Evolutionary conservation across 148 eudicot species (phyloP).

Genomic region (Chenopodium formosanum): DNA sequence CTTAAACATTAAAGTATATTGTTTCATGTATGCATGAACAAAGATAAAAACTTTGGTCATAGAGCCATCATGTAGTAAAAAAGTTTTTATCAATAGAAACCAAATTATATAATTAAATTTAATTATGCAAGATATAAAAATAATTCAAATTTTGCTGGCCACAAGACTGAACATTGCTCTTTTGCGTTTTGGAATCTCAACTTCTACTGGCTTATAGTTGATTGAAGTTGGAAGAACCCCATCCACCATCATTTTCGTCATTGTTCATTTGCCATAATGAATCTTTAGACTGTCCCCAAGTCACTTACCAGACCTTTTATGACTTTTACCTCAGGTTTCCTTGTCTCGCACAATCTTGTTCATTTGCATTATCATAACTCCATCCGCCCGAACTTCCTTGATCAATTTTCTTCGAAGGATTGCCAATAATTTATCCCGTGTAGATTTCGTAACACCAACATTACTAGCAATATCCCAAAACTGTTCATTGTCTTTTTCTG

Average conservation of each 20-base stretch:
- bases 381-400: conserved; percentile 13
- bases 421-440: conserved; percentile 2
- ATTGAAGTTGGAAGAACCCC: conserved; percentile 16
- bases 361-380: conserved; percentile 9
- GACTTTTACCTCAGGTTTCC: neutral
- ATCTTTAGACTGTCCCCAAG: conserved; percentile 29
- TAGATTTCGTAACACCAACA: neutral
- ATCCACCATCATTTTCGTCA: conserved; percentile 14
- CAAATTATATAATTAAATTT: no score
- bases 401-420: neutral
- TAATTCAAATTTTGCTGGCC: neutral
- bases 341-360: neutral
- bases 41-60: neutral
- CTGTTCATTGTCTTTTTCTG: conserved; percentile 10
- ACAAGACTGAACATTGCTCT: conserved; percentile 26
- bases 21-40: neutral
- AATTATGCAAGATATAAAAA: no score
- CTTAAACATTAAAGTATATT: neutral
- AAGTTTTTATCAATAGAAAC: no score
- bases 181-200: conserved; percentile 25
- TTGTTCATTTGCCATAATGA: conserved; percentile 23
- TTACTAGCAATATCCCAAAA: conserved; percentile 13
- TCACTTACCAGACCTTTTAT: neutral
- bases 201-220: conserved; percentile 6
- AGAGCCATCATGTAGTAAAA: no score